These are phyloP conservation scores for Chiua virens DNA, from an alignment of 768 basidiomycete genomes.

Conservation along the genomic window DNA sequence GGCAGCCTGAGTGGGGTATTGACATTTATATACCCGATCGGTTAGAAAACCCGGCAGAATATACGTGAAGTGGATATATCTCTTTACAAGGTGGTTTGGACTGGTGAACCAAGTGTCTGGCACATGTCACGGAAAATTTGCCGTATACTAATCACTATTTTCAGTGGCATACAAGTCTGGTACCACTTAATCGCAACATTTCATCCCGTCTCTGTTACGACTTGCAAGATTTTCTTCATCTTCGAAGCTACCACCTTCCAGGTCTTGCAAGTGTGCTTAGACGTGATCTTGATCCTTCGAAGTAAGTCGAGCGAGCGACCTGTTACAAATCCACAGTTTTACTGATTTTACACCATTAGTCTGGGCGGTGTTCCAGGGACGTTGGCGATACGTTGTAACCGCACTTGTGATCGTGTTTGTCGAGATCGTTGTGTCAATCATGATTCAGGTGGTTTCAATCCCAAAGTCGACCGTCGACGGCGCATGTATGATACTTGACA, in stretches of 20 bases:
- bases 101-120: slow-evolving; percentile 14
- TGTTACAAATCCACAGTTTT: background rate
- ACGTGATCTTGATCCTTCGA: slow-evolving; percentile 17
- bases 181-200: background rate
- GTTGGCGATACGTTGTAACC: background rate
- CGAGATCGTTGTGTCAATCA: background rate
- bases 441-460: background rate
- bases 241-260: slow-evolving; percentile 4
- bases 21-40: background rate
- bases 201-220: background rate
- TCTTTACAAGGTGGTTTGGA: slow-evolving; percentile 26
- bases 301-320: slow-evolving; percentile 10
- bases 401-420: slow-evolving; percentile 3
- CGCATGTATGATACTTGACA: slow-evolving; percentile 6
- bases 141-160: slow-evolving; percentile 2
- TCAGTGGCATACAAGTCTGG: slow-evolving; percentile 6
- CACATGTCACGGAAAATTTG: background rate
- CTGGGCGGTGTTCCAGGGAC: slow-evolving; percentile 12
- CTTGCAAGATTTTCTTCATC: slow-evolving; percentile 2
- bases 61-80: slow-evolving; percentile 20
- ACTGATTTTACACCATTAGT: slow-evolving; percentile 5
- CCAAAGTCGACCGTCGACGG: slow-evolving; percentile 7
- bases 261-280: slow-evolving; percentile 13
- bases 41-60: slow-evolving; percentile 7
- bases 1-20: background rate